Percentiles rank a stretch among this genome's conserved stretches.
These are phyloP conservation scores for Hordeum marinum DNA, from an alignment of 176 grass and related monocot species.

Conservation along the genomic window DNA sequence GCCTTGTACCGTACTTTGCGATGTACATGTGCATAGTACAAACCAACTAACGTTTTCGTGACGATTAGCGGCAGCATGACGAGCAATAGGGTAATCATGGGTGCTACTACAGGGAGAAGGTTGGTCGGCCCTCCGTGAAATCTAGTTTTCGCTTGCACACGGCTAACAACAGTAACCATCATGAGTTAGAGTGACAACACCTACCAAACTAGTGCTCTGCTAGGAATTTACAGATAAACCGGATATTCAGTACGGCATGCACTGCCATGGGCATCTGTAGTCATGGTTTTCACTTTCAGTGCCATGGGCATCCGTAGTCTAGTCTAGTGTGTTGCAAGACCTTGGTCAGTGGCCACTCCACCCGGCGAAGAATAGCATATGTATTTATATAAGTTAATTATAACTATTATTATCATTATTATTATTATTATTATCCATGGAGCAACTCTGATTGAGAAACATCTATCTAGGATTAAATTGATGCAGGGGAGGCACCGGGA, in stretches of 20 bases:
- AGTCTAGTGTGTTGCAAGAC: too few relatives aligned
- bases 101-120: neutral
- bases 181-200: neutral
- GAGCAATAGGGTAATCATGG: neutral
- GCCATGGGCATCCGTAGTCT: too few relatives aligned
- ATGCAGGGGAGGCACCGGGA: neutral
- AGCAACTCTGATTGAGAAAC: neutral
- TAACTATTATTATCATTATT: too few relatives aligned
- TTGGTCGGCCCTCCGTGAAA: neutral
- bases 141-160: neutral
- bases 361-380: too few relatives aligned
- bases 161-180: neutral
- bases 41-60: neutral
- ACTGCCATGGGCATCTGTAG: too few relatives aligned
- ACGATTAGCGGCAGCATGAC: too few relatives aligned
- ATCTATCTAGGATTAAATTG: neutral
- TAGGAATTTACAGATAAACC: neutral
- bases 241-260: neutral
- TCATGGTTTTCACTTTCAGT: too few relatives aligned
- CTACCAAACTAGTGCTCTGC: too few relatives aligned
- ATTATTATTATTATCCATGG: neutral
- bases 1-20: too few relatives aligned
- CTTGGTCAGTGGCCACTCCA: too few relatives aligned
- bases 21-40: neutral
- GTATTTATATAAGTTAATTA: neutral